A percentile compares a stretch with the other conserved stretches of the same genome.
phyloP scores from a whole-genome alignment of 2,329 filamentous ascomycete genomes.

The Truncatella angustata region DNA sequence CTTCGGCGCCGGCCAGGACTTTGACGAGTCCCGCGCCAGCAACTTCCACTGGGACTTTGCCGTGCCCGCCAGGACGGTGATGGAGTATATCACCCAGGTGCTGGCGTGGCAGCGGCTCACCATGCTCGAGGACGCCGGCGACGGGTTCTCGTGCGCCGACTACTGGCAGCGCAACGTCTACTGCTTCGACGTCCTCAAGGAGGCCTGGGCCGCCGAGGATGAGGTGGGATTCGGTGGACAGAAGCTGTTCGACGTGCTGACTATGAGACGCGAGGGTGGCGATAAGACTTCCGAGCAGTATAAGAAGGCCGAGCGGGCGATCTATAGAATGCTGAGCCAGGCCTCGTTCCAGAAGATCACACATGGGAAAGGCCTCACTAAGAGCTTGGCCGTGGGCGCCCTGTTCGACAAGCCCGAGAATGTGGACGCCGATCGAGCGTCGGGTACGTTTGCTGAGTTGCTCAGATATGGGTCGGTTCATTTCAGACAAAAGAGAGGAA shows the following conservation, averaged over 20 bases:
- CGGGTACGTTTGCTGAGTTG: slow-evolving; percentile 34
- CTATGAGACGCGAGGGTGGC: neutral
- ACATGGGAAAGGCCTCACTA: slow-evolving; percentile 28
- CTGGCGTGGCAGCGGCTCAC: slow-evolving; percentile 32
- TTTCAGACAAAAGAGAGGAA: slow-evolving; percentile 29
- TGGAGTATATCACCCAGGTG: slow-evolving; percentile 39
- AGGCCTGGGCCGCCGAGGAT: slow-evolving; percentile 31
- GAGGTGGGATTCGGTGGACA: slow-evolving; percentile 11
- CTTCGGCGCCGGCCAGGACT: slow-evolving; percentile 25
- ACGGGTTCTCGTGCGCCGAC: slow-evolving; percentile 22
- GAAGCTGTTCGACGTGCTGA: slow-evolving; percentile 3
- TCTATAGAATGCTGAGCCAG: slow-evolving; percentile 29
- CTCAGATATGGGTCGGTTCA: slow-evolving; percentile 33
- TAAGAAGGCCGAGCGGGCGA: slow-evolving; percentile 19
- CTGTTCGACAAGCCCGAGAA: slow-evolving; percentile 31
- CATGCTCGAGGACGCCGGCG: slow-evolving; percentile 22
- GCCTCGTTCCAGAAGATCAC: slow-evolving; percentile 34
- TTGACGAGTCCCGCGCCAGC: slow-evolving; percentile 19
- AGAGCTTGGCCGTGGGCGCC: slow-evolving; percentile 22
- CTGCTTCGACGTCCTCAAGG: slow-evolving; percentile 11
- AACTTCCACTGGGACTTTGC: slow-evolving; percentile 31
- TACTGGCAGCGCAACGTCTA: slow-evolving; percentile 20
- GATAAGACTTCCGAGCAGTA: slow-evolving; percentile 16
- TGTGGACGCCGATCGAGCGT: slow-evolving; percentile 25
- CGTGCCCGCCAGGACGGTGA: slow-evolving; percentile 24